Evolutionary conservation across 805 yeast species (phyloP), one percentile per base, ranked within the genome.

Genomic region (Candida nonsorbophila): DNA sequence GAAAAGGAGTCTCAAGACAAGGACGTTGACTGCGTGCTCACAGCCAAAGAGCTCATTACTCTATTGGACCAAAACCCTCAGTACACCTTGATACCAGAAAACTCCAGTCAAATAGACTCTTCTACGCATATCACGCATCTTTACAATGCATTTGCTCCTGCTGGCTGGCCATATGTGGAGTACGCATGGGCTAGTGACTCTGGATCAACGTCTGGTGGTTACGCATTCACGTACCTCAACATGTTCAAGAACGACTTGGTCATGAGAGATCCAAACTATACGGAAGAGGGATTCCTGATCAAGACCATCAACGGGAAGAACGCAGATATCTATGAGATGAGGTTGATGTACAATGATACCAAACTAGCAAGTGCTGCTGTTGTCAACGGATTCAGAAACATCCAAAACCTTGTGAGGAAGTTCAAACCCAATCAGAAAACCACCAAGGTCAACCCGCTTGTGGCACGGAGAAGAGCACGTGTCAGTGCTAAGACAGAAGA

Each of bases 21-120:
- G 2, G 95, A 86, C 46, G 97, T 92, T 8, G 97, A 92, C 52
- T 84, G 96, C 60, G 98, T 92, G 3, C 72, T 92, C 14, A 92
- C 98, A 0, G 87, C 97, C 8, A 79, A 77, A 42, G 98, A 92
- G 49, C 57, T 92, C 21, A 69, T 88, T 1, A 83, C 84, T 34
- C 56, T 92, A 55, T 49, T 86, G 24, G 72, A 72, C 17, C 83
- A 77, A 16, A 68, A 75, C 28, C 44, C 55, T 0, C 49, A 71
- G 3, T 55, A 69, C 28, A 41, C 38, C 27, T 36, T 39, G n/a
- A 37, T 51, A 3, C 53, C 60, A 1, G 32, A 40, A 1, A 28
- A 43, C 11, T 36, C 33, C 4, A 28, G 36, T 16, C 33, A 34
- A 13, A 27, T 32, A 9, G 20, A 33, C 12, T 29, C 44, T 2